Evolutionary conservation across 2,329 filamentous ascomycete genomes (phyloP).

Genomic region (Penicillium capsulatum): DNA sequence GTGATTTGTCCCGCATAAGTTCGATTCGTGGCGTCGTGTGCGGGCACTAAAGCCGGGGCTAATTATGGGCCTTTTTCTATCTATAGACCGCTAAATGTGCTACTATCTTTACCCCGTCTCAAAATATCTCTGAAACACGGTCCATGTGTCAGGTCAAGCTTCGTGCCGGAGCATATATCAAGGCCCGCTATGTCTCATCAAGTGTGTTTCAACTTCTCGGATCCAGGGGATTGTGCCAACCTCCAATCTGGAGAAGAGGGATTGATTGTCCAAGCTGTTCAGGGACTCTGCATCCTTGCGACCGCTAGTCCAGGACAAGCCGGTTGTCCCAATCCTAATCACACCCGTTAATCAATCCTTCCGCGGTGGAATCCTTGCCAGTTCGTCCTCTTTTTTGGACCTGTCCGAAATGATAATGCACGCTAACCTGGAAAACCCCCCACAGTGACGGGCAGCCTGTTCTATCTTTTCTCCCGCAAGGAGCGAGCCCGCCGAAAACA

Average conservation of each 20-base stretch:
- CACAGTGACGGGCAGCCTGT: conserved; percentile 19
- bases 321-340: no score
- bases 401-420: conserved; percentile 5
- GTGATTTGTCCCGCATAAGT: not conserved
- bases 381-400: conserved; percentile 7
- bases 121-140: conserved; percentile 22
- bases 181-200: conserved; percentile 1
- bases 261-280: no score
- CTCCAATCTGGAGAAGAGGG: no score
- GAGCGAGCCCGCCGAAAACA: conserved; percentile 22
- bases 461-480: conserved; percentile 23
- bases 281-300: conserved; percentile 3
- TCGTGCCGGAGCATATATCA: conserved; percentile 15
- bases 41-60: conserved; percentile 11
- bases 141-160: conserved; percentile 17
- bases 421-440: conserved; percentile 5
- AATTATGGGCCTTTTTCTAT: conserved; percentile 23
- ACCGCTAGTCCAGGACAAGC: not conserved
- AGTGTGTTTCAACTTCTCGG: not conserved
- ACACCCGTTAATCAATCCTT: no score
- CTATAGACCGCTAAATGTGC: conserved; percentile 19
- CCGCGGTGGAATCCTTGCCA: conserved; percentile 7
- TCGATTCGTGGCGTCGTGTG: conserved; percentile 4
- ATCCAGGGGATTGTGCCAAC: not conserved
- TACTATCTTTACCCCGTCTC: conserved; percentile 20